A percentile compares a stretch with the other conserved stretches of the same genome.
Conservation (phyloP, 352 stramenopile genomes). For the Phytopythium sindhum region DNA sequence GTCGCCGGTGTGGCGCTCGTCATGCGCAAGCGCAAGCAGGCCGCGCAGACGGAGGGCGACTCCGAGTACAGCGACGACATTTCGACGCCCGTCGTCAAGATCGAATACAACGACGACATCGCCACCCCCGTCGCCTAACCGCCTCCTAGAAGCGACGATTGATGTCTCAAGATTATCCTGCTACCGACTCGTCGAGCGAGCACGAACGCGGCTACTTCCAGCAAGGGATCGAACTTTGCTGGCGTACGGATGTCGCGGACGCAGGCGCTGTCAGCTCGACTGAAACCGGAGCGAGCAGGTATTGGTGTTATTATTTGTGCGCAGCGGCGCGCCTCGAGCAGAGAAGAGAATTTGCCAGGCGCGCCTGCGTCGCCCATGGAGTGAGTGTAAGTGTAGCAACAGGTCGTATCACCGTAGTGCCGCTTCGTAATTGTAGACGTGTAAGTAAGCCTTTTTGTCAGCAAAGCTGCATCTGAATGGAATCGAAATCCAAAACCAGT, state of each 20-base stretch:
- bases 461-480: neutral
- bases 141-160: neutral
- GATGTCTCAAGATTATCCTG: neutral
- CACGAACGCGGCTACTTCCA: neutral
- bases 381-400: neutral
- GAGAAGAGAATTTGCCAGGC: constrained; percentile 10
- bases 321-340: neutral
- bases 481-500: no score
- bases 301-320: constrained; percentile 6
- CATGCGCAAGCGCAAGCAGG: constrained; percentile 34
- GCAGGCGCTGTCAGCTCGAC: neutral
- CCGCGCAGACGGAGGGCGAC: constrained; percentile 3
- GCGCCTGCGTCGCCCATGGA: neutral
- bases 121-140: constrained; percentile 22
- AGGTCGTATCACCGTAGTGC: neutral
- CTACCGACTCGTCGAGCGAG: neutral
- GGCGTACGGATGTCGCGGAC: neutral
- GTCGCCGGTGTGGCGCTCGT: constrained; percentile 35
- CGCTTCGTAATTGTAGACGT: neutral
- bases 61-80: constrained; percentile 9
- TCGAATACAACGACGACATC: constrained; percentile 34
- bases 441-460: neutral
- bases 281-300: neutral
- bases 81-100: constrained; percentile 3
- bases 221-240: constrained; percentile 10